Evolutionary conservation across 495 filamentous ascomycete species (phyloP), one percentile per base, ranked within the genome.

Genomic region (Venustampulla echinocandica): DNA sequence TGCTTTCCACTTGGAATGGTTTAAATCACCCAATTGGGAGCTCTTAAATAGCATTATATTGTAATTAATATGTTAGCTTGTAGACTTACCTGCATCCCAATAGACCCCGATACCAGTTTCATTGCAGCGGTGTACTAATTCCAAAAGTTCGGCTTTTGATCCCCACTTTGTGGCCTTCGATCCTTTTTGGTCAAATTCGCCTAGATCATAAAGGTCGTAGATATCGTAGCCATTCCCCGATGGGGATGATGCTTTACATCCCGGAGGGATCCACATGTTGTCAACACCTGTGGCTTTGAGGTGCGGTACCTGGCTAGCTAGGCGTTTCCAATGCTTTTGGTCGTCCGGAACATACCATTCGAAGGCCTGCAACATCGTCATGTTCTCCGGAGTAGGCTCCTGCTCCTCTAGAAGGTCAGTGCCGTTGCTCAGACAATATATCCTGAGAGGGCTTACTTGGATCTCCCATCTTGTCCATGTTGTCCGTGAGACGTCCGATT

Each of bases 161-260:
- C 84, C 83, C 81, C 81, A 88, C 64, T 85, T 85, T 14, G 82
- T 85, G n/a, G 66, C 64, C 10, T 67, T 59, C 1, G 64, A 57
- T 28, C 79, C 79, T 52, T 86, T 85, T 53, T 86, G 83, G 53
- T 87, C 74, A 53, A 86, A 88, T 54, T 88, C 84, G 25, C 84
- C 83, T 18, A 87, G 61, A 44, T 88, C 84, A 52, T 82, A 88
- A 3, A 88, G 62, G 54, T 87, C 82, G 47, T 87, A 87, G 54
- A 84, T 73, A 59, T 87, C 83, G 57, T 86, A 87, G n/a, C 83
- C 84, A 54, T 83, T 85, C 10, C 79, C 77, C 3, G 70, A 53
- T 1, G 73, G 71, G 30, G 68, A 76, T 54, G 75, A 74, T 1
- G 73, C 80, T 61, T 87, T 89, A 64, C 84, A 87, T 45, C 73